Base-by-base conservation (phyloP, 805 yeast genomes). In the Pichia cabralensis region DNA sequence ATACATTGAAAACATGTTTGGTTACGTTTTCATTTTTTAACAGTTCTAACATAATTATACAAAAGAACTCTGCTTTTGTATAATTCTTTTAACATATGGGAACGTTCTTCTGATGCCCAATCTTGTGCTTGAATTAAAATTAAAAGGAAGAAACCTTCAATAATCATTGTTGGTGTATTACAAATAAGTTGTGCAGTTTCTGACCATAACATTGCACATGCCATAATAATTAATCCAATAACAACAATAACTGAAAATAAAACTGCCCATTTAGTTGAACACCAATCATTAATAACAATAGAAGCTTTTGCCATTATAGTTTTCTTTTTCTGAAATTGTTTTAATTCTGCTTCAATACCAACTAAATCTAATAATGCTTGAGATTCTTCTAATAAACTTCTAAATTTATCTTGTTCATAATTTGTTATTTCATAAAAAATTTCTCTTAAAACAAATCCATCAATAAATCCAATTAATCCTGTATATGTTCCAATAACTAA, bases 401-500 rank as follows among this genome's bases (percentile, higher is more conserved):
- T 40, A 30, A 56, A 58, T 28, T 56, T 50, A 0, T 20, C 23
- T 11, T 48, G 41, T 23, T 43, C 48, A 24, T 50, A 39, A 16
- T 26, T 14, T 6, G 48, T 46, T 17, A 46, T 49, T 20, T 61
- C 47, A 30, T 48, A 52, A 28, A 58, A 63, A 13, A 56, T 60
- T 34, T 62, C 56, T 45, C 70, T 51, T 24, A 64, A 45, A 24
- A 58, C 60, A 40, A 61, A 65, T 2, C 69, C 67, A 40, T 64
- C 69, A 30, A 60, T 34, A 40, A 62, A 64, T 1, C 69, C 69
- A 26, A 64, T 50, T 16, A 64, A 48, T 14, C 70, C 70, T 1
- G 69, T 61, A 39, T 65, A 64, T 2, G 70, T 63, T 30, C 70
- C 70, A 40, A 62, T 64, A 26, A 65, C 61, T 27, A 64, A 46